phyloP scores from a whole-genome alignment of 2,329 filamentous ascomycete species.

The Helminthosporium solani region DNA sequence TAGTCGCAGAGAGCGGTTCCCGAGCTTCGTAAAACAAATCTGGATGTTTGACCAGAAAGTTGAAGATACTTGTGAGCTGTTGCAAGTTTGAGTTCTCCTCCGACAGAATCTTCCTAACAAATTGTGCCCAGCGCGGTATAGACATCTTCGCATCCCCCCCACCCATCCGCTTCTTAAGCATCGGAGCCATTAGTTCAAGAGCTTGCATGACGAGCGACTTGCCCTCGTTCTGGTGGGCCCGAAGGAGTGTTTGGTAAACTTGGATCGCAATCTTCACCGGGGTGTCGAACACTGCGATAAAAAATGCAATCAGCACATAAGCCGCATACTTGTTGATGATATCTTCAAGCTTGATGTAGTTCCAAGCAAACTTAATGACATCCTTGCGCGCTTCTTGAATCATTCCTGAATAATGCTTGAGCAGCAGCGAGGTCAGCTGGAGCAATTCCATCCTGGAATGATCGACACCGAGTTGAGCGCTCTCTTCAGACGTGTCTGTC shows the following conservation, averaged over 20 bases:
- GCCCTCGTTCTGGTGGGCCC: slow-evolving; percentile 93
- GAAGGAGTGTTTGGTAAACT: slow-evolving; percentile 87
- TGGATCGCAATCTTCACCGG: slow-evolving; percentile 94
- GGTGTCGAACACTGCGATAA: slow-evolving; percentile 95
- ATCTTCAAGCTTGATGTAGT: slow-evolving; percentile 92
- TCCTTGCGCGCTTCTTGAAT: slow-evolving; percentile 93
- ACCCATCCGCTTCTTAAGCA: slow-evolving; percentile 80
- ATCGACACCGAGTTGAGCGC: slow-evolving; percentile 81
- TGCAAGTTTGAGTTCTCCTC: slow-evolving; percentile 95
- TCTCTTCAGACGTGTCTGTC: slow-evolving; percentile 79
- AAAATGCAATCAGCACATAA: slow-evolving; percentile 95
- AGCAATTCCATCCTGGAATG: slow-evolving; percentile 95
- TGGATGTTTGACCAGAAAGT: slow-evolving; percentile 90
- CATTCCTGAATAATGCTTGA: slow-evolving; percentile 89
- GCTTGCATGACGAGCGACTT: slow-evolving; percentile 90
- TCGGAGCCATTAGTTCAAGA: slow-evolving; percentile 90
- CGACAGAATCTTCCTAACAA: slow-evolving; percentile 83
- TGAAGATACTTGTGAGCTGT: slow-evolving; percentile 95
- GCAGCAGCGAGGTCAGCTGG: slow-evolving; percentile 88
- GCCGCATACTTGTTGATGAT: slow-evolving; percentile 99
- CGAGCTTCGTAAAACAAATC: slow-evolving; percentile 93
- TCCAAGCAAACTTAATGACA: slow-evolving; percentile 99
- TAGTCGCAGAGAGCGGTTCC: slow-evolving; percentile 85
- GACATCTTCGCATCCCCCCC: slow-evolving; percentile 65
- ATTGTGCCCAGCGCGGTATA: slow-evolving; percentile 77